Evolutionary conservation across 345 rosid genomes (phyloP).

Genomic region (Heritiera littoralis): DNA sequence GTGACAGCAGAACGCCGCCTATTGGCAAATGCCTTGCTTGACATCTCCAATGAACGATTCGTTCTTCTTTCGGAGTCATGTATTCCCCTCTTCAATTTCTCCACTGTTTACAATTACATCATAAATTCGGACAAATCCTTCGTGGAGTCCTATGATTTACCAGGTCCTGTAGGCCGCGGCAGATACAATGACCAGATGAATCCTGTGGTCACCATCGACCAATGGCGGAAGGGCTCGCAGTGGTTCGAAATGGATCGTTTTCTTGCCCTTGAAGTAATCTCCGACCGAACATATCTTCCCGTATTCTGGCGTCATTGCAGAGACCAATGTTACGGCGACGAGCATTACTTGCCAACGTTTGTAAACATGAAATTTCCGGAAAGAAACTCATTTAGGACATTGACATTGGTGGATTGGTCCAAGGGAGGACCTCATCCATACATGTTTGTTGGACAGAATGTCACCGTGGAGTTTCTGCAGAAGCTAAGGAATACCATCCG

Average conservation of each 20-base stretch:
- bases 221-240: constrained; percentile 90
- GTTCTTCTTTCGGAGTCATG: constrained; percentile 81
- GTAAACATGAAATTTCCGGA: too few relatives aligned
- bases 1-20: constrained; percentile 77
- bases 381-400: too few relatives aligned
- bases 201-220: constrained; percentile 42
- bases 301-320: constrained; percentile 47
- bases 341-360: too few relatives aligned
- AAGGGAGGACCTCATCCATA: constrained; percentile 70
- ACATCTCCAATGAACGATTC: constrained; percentile 65
- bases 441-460: constrained; percentile 37
- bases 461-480: constrained; percentile 48
- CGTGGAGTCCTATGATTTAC: constrained; percentile 52
- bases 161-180: constrained; percentile 64
- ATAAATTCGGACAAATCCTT: constrained; percentile 42
- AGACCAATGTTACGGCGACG: constrained; percentile 40
- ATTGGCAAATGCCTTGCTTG: constrained; percentile 74
- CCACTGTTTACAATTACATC: constrained; percentile 64
- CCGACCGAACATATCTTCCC: constrained; percentile 51
- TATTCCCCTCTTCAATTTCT: constrained; percentile 78
- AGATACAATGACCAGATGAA: constrained; percentile 55
- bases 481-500: constrained; percentile 50
- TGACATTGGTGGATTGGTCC: constrained; percentile 44
- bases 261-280: constrained; percentile 57
- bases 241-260: constrained; percentile 82